phyloP scores from a whole-genome alignment of 1,284 basidiomycete genomes.

The Tilletiaria anomala region DNA sequence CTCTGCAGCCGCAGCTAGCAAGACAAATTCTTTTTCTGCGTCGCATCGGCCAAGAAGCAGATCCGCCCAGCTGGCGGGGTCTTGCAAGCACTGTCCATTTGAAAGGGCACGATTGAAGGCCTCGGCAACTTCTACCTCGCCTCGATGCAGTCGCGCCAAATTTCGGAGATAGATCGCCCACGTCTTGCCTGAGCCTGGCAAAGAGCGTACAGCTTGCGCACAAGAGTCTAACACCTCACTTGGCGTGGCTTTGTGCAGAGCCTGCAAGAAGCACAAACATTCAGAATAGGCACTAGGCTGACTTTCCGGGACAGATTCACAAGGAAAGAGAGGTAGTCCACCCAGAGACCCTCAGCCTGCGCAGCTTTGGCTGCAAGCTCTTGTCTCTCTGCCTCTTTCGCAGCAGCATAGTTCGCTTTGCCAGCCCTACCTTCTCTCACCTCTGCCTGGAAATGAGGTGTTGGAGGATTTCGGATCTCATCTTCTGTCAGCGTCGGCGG shows the following conservation, averaged over 20 bases:
- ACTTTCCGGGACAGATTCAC: background rate
- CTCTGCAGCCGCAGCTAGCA: slow-evolving; percentile 3
- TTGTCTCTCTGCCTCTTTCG: slow-evolving; percentile 2
- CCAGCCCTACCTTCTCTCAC: slow-evolving; percentile 1
- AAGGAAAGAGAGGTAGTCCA: slow-evolving; percentile 15
- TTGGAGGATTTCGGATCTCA: background rate
- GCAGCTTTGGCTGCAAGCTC: slow-evolving; percentile 5
- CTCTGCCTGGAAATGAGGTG: background rate
- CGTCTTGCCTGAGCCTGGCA: slow-evolving; percentile 15
- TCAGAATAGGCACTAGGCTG: background rate
- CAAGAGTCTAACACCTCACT: slow-evolving; percentile 15
- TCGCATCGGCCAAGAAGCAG: background rate
- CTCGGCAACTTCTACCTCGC: no score
- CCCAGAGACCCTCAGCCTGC: slow-evolving; percentile 22
- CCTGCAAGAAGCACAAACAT: background rate
- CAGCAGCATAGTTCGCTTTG: slow-evolving; percentile 1
- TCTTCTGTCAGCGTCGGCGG: slow-evolving; percentile 4
- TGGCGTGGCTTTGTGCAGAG: slow-evolving; percentile 8
- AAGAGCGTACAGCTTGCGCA: slow-evolving; percentile 9
- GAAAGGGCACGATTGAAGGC: no score
- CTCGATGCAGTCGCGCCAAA: slow-evolving; percentile 11
- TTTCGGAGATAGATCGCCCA: slow-evolving; percentile 20
- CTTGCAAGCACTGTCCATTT: no score
- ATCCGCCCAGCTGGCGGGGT: background rate
- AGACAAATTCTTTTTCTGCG: background rate